Evolutionary conservation across 1,284 basidiomycete species (phyloP).

Genomic region (Ceratobasidium sp.): DNA sequence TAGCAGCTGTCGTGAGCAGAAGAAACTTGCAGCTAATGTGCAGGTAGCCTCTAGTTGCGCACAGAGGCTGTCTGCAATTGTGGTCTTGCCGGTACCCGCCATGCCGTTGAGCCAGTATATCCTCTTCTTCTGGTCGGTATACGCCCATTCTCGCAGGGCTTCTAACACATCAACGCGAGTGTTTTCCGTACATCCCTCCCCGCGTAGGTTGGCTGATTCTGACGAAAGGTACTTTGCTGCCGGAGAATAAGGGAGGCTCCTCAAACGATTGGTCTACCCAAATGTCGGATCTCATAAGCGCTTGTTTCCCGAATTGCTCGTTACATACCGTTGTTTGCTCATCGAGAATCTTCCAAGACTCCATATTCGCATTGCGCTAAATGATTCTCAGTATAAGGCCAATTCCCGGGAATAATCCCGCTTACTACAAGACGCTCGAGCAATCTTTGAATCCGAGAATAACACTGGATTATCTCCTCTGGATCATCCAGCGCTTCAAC

Average conservation of each 20-base stretch:
- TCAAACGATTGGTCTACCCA: background rate
- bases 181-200: background rate
- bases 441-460: background rate
- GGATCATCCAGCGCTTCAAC: background rate
- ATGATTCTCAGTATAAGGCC: background rate
- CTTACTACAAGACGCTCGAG: slow-evolving; percentile 10
- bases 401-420: too few species aligned
- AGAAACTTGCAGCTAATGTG: background rate
- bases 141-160: background rate
- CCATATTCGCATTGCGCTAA: slow-evolving; percentile 16
- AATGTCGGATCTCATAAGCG: background rate
- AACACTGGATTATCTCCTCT: background rate
- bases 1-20: slow-evolving; percentile 1
- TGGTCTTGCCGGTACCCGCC: slow-evolving; percentile 12
- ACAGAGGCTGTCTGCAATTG: slow-evolving; percentile 7
- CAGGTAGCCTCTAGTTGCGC: background rate
- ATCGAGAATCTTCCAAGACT: slow-evolving; percentile 9
- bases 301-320: background rate
- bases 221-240: background rate
- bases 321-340: slow-evolving; percentile 14
- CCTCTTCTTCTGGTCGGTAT: background rate
- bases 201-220: background rate
- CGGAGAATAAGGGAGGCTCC: background rate
- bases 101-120: slow-evolving; percentile 23
- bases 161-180: background rate